These are phyloP conservation scores for Paramecium pentaurelia DNA, from an alignment of 73 alveolate species.

Conservation along the genomic window DNA sequence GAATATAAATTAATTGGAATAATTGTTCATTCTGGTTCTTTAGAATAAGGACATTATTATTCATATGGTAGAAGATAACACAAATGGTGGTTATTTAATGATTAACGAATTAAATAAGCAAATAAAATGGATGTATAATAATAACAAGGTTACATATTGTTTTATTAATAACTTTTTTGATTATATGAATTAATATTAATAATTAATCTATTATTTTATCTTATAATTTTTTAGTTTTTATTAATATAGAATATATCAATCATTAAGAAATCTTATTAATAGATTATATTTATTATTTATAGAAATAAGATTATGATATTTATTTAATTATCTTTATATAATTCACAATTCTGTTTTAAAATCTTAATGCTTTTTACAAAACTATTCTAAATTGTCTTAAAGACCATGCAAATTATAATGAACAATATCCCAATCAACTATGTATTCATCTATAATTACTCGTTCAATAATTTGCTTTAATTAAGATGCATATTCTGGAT, in stretches of 20 bases:
- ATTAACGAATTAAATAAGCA: not conserved
- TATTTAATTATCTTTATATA: not conserved
- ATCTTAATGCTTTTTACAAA: not conserved
- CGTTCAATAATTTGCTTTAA: not conserved
- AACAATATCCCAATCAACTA: not conserved
- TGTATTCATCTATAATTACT: not conserved
- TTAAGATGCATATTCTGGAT: not conserved
- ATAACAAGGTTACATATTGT: not conserved
- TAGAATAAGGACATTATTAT: conserved; percentile 43
- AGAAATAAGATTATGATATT: not conserved
- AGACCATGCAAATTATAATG: not conserved
- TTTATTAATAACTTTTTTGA: conserved; percentile 30
- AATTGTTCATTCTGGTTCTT: not conserved
- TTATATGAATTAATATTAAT: not conserved
- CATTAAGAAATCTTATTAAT: no score
- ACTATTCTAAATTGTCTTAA: not conserved
- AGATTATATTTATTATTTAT: no score
- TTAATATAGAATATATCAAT: no score
- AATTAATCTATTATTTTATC: no score
- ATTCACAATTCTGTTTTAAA: not conserved
- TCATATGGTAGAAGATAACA: conserved; percentile 4
- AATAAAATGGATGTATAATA: not conserved
- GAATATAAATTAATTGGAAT: not conserved
- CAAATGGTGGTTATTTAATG: conserved; percentile 38
- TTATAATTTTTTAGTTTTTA: not conserved